Conservation (phyloP, 768 basidiomycete species). For the Russula sp. region DNA sequence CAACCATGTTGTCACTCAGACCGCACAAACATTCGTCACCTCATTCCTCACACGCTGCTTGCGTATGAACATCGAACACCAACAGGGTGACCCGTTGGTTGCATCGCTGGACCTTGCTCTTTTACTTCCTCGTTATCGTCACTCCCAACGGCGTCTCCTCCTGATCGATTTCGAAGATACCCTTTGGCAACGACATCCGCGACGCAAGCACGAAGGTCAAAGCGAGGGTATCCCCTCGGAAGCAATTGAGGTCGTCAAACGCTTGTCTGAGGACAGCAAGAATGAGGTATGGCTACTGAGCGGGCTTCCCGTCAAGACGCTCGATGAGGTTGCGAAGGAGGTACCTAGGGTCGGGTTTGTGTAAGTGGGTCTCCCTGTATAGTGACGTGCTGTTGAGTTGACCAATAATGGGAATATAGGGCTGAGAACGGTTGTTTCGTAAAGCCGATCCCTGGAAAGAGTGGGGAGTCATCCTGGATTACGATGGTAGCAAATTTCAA, state of each 20-base stretch:
- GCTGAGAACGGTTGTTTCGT: constrained; percentile 89
- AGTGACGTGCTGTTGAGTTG: background rate
- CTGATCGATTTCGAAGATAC: constrained; percentile 78
- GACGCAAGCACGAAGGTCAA: constrained; percentile 25
- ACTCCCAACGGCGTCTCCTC: constrained; percentile 58
- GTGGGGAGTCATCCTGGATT: constrained; percentile 51
- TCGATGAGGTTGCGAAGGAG: constrained; percentile 56
- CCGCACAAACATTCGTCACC: constrained; percentile 76
- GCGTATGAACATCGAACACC: constrained; percentile 67
- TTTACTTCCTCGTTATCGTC: constrained; percentile 63
- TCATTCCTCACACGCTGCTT: constrained; percentile 72
- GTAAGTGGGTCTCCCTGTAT: constrained; percentile 36
- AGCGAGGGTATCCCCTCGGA: constrained; percentile 28
- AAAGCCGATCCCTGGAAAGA: constrained; percentile 42
- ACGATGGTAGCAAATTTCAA: constrained; percentile 77
- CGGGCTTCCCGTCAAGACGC: constrained; percentile 57
- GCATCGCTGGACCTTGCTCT: constrained; percentile 40
- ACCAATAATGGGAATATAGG: constrained; percentile 31
- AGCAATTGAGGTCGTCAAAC: constrained; percentile 45
- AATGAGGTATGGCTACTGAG: constrained; percentile 84
- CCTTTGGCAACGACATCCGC: constrained; percentile 61
- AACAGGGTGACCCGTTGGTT: constrained; percentile 36
- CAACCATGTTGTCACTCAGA: constrained; percentile 80
- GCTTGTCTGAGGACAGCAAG: constrained; percentile 52
- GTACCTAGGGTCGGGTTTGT: constrained; percentile 72